These are phyloP conservation scores for Aureobasidium lini DNA, from an alignment of 2,329 filamentous ascomycete species.

Conservation along the genomic window DNA sequence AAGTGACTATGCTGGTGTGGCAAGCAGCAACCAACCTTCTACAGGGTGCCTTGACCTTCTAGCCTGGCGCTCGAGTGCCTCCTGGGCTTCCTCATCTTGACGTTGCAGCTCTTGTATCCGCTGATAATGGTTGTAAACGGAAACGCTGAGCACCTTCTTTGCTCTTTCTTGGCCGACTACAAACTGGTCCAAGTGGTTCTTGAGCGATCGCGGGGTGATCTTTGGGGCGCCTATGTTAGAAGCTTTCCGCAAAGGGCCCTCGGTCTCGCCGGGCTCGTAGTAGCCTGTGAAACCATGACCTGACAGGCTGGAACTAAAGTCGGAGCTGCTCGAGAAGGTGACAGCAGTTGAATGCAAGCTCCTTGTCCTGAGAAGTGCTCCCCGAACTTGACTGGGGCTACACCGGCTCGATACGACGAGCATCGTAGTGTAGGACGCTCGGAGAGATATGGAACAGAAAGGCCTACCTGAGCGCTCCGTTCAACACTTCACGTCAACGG, in stretches of 20 bases:
- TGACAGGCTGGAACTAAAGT: slow-evolving; percentile 51
- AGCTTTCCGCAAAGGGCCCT: slow-evolving; percentile 55
- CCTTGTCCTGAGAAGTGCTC: slow-evolving; percentile 32
- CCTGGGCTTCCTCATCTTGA: slow-evolving; percentile 71
- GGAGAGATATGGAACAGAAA: slow-evolving; percentile 32
- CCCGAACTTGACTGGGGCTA: slow-evolving; percentile 33
- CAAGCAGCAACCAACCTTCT: slow-evolving; percentile 56
- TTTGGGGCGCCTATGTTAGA: slow-evolving; percentile 50
- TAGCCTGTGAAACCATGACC: slow-evolving; percentile 54
- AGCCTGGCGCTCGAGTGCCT: slow-evolving; percentile 62
- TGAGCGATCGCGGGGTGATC: slow-evolving; percentile 60
- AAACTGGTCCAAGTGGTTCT: slow-evolving; percentile 88
- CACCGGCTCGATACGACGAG: slow-evolving; percentile 20
- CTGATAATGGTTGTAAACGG: slow-evolving; percentile 96
- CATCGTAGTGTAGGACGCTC: slow-evolving; percentile 21
- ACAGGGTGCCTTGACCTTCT: slow-evolving; percentile 65
- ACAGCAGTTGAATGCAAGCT: slow-evolving; percentile 19
- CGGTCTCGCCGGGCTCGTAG: slow-evolving; percentile 57
- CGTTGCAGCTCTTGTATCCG: slow-evolving; percentile 68
- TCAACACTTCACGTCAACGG: background rate
- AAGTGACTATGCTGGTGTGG: slow-evolving; percentile 20
- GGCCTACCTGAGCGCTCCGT: slow-evolving; percentile 15
- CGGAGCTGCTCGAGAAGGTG: slow-evolving; percentile 38
- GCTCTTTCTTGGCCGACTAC: slow-evolving; percentile 93
- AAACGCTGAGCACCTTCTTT: slow-evolving; percentile 86